These are phyloP conservation scores for Fistulinella prunicolor DNA, from an alignment of 768 basidiomycete genomes.

Conservation along the genomic window DNA sequence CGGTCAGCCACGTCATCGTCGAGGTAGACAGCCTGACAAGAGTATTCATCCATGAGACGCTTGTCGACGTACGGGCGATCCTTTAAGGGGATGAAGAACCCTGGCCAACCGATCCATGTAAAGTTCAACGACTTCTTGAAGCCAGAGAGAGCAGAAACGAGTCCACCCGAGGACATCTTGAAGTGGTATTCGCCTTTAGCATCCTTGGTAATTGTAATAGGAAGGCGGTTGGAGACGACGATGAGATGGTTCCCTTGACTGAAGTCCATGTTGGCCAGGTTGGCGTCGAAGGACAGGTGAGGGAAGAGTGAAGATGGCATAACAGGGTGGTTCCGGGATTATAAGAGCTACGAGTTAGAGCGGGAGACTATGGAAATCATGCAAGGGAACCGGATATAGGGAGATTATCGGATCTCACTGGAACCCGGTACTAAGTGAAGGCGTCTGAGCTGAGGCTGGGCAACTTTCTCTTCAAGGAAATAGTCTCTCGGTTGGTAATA, in stretches of 20 bases:
- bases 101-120: slow-evolving; percentile 97
- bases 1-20: slow-evolving; percentile 98
- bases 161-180: slow-evolving; percentile 98
- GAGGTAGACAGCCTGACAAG: slow-evolving; percentile 96
- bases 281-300: slow-evolving; percentile 23
- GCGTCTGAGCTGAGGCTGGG: background rate
- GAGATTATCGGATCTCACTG: slow-evolving; percentile 32
- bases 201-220: slow-evolving; percentile 95
- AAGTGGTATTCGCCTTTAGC: slow-evolving; percentile 91
- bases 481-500: background rate
- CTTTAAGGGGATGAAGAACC: slow-evolving; percentile 89
- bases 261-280: slow-evolving; percentile 42
- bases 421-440: no score
- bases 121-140: slow-evolving; percentile 98
- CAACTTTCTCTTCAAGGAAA: background rate
- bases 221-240: slow-evolving; percentile 94
- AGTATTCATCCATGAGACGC: slow-evolving; percentile 91
- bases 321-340: slow-evolving; percentile 10
- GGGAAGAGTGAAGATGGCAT: slow-evolving; percentile 30
- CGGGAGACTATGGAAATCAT: slow-evolving; percentile 18
- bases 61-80: slow-evolving; percentile 91
- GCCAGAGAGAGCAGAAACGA: slow-evolving; percentile 94
- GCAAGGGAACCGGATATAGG: slow-evolving; percentile 28
- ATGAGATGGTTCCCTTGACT: slow-evolving; percentile 70
- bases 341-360: slow-evolving; percentile 28